Evolutionary conservation across 2,329 filamentous ascomycete genomes (phyloP).

Genomic region (Penicillium decumbens): DNA sequence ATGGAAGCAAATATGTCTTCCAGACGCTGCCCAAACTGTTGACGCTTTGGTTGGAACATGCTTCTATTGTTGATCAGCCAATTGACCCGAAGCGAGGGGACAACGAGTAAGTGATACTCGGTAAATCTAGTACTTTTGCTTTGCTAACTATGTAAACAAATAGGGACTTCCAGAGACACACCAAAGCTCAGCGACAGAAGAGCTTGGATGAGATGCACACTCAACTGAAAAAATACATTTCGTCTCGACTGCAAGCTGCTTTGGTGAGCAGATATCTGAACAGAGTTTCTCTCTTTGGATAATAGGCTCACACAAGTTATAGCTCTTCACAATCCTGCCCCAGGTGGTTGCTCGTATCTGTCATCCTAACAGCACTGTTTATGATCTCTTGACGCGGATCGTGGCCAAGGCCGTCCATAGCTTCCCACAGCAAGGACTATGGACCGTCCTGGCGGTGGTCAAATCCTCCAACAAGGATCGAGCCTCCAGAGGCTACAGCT

Average conservation of each 20-base stretch:
- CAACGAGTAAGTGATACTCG: conserved; percentile 35
- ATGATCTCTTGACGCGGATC: conserved; percentile 69
- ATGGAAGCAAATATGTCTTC: conserved; percentile 91
- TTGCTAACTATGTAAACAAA: neutral
- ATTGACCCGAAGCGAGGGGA: conserved; percentile 49
- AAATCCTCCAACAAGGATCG: conserved; percentile 73
- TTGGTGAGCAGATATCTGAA: conserved; percentile 30
- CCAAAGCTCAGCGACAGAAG: conserved; percentile 52
- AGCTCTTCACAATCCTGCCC: conserved; percentile 64
- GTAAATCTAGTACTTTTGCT: neutral
- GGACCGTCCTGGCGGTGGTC: conserved; percentile 82
- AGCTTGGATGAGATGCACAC: conserved; percentile 66
- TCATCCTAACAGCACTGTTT: conserved; percentile 74
- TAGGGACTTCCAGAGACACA: conserved; percentile 47
- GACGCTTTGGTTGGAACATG: conserved; percentile 91
- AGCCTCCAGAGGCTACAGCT: conserved; percentile 48
- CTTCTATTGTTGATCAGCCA: conserved; percentile 64
- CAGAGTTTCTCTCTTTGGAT: neutral
- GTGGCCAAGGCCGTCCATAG: conserved; percentile 78
- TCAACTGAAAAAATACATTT: conserved; percentile 74
- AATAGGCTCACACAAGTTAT: conserved; percentile 11
- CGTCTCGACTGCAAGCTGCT: conserved; percentile 44
- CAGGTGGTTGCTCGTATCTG: conserved; percentile 96
- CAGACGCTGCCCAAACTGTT: conserved; percentile 88
- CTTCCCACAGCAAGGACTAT: conserved; percentile 88